Evolutionary conservation across 495 filamentous ascomycete genomes (phyloP).

Genomic region (Talaromyces nanjingensis): DNA sequence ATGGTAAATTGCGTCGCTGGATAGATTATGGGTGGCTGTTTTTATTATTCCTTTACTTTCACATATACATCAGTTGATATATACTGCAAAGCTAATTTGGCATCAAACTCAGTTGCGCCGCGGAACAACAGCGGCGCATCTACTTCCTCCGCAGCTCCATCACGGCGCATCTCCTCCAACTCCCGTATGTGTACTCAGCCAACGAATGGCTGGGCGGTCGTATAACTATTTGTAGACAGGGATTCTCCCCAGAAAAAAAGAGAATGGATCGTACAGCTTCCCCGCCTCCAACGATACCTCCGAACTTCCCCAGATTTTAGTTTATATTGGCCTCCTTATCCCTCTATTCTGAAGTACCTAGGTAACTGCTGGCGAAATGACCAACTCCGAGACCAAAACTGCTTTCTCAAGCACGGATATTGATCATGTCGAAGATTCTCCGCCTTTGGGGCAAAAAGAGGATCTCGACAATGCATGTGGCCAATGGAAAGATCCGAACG

Average conservation of each 20-base stretch:
- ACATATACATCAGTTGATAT: neutral
- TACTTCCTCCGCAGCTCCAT: neutral
- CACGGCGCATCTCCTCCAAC: neutral
- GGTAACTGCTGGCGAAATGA: neutral
- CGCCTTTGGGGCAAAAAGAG: neutral
- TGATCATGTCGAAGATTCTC: neutral
- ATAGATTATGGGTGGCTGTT: neutral
- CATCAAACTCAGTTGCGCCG: slow-evolving; percentile 15
- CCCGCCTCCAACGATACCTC: neutral
- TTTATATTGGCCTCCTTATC: neutral
- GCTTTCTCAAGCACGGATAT: neutral
- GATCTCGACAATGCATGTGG: neutral
- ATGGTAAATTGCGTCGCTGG: neutral
- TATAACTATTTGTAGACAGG: neutral
- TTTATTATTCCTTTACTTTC: neutral
- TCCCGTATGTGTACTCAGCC: neutral
- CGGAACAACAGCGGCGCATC: neutral
- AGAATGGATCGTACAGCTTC: neutral
- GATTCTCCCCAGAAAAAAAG: neutral
- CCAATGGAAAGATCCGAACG: neutral
- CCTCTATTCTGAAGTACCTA: neutral
- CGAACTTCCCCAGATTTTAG: neutral
- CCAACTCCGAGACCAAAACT: neutral
- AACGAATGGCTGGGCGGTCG: neutral
- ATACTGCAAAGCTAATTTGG: neutral